phyloP scores from a whole-genome alignment of 306 rosid genomes.

The Prunus mira region DNA sequence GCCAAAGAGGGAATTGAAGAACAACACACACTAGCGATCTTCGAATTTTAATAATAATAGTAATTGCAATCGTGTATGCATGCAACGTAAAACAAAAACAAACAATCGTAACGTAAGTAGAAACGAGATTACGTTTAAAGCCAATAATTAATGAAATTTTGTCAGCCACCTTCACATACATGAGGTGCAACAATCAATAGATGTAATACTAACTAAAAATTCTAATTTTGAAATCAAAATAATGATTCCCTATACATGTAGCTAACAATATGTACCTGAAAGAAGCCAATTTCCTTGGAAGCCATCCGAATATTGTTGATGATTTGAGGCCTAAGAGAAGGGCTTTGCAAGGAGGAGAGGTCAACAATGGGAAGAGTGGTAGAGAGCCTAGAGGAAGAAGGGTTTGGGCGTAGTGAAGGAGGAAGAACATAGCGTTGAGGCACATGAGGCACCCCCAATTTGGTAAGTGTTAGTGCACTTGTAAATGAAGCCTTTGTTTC shows the following conservation, averaged over 20 bases:
- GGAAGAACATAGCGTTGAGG: constrained; percentile 56
- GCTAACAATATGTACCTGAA: constrained; percentile 32
- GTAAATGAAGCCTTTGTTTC: not conserved
- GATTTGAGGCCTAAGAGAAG: constrained; percentile 24
- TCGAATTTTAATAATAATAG: no score
- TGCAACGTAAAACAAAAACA: no score
- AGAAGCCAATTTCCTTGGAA: constrained; percentile 36
- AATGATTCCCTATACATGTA: not conserved
- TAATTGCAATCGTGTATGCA: no score
- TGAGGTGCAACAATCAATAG: not conserved
- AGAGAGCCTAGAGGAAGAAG: constrained; percentile 5
- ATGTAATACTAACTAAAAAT: not conserved
- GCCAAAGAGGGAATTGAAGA: no score
- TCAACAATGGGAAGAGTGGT: constrained; percentile 40
- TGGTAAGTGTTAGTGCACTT: constrained; percentile 34
- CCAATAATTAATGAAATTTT: no score
- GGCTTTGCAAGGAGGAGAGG: constrained; percentile 29
- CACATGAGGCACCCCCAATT: constrained; percentile 26
- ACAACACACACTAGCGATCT: no score
- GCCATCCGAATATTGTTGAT: constrained; percentile 32
- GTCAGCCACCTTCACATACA: no score
- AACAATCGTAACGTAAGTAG: no score
- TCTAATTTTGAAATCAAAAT: not conserved
- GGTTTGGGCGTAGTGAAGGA: constrained; percentile 40
- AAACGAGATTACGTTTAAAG: no score